Evolutionary conservation across 225 moss, liverwort and hornwort species (phyloP).

Genomic region (Bryum argenteum): DNA sequence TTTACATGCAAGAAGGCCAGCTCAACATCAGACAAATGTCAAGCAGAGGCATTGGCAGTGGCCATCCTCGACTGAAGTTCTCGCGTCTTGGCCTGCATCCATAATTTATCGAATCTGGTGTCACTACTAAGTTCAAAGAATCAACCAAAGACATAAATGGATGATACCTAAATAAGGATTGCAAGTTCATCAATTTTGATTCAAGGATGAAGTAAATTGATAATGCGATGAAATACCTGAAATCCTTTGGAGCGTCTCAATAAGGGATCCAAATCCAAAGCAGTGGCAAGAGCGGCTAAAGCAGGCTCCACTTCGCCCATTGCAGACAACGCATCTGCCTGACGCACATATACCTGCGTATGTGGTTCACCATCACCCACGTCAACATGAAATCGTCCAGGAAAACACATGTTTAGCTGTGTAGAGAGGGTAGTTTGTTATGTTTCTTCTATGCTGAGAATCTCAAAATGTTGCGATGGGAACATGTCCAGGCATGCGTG

Average conservation of each 20-base stretch:
- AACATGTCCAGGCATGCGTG: too few relatives aligned
- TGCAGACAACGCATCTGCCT: slow-evolving; percentile 66
- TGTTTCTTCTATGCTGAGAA: too few relatives aligned
- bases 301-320: slow-evolving; percentile 58
- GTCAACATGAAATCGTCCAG: neutral
- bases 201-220: too few relatives aligned
- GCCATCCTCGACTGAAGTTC: slow-evolving; percentile 48
- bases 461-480: too few relatives aligned
- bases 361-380: neutral
- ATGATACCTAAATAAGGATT: too few relatives aligned
- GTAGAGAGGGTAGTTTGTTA: too few relatives aligned
- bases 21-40: neutral
- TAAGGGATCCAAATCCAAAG: slow-evolving; percentile 59
- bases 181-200: too few relatives aligned
- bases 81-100: slow-evolving; percentile 46
- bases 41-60: slow-evolving; percentile 38
- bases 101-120: neutral
- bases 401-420: too few relatives aligned
- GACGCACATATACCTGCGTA: slow-evolving; percentile 56
- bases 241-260: slow-evolving; percentile 76
- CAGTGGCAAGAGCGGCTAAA: slow-evolving; percentile 43
- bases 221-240: slow-evolving; percentile 41
- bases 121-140: neutral
- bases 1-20: too few relatives aligned
- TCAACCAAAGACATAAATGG: neutral